Conservation (phyloP, 2,329 filamentous ascomycete species). For the Cyclaneusma minus region DNA sequence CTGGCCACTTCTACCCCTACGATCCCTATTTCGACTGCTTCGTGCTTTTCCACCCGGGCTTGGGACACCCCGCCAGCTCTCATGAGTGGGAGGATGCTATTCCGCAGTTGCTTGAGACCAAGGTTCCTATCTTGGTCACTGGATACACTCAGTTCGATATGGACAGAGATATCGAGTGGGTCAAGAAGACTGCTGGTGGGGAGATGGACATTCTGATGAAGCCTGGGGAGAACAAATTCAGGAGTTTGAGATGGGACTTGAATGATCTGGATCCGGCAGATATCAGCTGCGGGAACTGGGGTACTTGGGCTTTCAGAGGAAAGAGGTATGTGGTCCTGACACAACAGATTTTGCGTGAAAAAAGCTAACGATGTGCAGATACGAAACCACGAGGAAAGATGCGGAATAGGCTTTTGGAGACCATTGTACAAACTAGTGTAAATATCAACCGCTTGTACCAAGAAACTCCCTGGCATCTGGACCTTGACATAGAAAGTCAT, state of each 20-base stretch:
- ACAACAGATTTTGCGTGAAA: background rate
- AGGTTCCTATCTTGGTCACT: constrained; percentile 84
- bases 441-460: too few species aligned
- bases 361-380: constrained; percentile 12
- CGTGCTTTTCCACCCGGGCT: constrained; percentile 88
- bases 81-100: constrained; percentile 91
- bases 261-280: constrained; percentile 93
- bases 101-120: constrained; percentile 82
- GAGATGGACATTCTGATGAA: constrained; percentile 88
- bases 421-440: background rate
- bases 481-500: too few species aligned
- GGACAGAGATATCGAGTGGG: constrained; percentile 82
- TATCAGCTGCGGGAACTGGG: constrained; percentile 92
- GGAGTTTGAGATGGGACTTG: constrained; percentile 90
- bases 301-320: constrained; percentile 89
- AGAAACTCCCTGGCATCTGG: too few species aligned
- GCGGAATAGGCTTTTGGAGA: constrained; percentile 6
- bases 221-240: constrained; percentile 86
- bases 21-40: constrained; percentile 99
- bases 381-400: constrained; percentile 19
- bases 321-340: constrained; percentile 54
- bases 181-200: constrained; percentile 67
- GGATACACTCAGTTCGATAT: constrained; percentile 95
- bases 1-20: constrained; percentile 81
- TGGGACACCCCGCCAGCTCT: constrained; percentile 83